Percentiles rank a stretch among this genome's conserved stretches.
Conservation (phyloP, 257 asterid species). For the Solanum dulcamara region DNA sequence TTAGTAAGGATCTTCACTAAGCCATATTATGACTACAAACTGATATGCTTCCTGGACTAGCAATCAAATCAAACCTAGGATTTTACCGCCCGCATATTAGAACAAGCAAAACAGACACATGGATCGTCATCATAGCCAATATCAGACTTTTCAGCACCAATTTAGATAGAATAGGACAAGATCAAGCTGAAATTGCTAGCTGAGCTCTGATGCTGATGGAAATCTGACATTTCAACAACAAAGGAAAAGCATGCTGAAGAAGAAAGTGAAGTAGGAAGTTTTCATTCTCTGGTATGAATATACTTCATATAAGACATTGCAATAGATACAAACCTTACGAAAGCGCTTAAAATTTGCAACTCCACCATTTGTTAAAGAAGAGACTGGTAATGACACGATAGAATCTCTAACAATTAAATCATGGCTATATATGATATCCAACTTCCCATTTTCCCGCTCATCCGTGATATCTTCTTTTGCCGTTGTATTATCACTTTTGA, state of each 20-base stretch:
- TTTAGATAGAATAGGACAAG: background rate
- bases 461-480: conserved; percentile 24
- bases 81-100: background rate
- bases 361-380: conserved; percentile 16
- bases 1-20: background rate
- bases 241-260: background rate
- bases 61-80: background rate
- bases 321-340: conserved; percentile 51
- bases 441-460: conserved; percentile 38
- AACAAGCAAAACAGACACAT: background rate
- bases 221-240: background rate
- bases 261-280: background rate
- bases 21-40: background rate
- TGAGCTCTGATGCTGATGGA: background rate
- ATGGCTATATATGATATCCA: conserved; percentile 73
- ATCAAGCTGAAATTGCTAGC: background rate
- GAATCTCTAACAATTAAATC: conserved; percentile 56
- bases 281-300: background rate
- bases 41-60: background rate
- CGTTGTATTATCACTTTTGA: conserved; percentile 16
- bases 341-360: conserved; percentile 66
- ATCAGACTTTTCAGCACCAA: background rate
- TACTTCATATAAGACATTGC: background rate
- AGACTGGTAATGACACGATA: conserved; percentile 14
- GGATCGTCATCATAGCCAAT: background rate